Base-by-base conservation (phyloP, 176 grass and related monocot genomes). In the Aegilops speltoides region DNA sequence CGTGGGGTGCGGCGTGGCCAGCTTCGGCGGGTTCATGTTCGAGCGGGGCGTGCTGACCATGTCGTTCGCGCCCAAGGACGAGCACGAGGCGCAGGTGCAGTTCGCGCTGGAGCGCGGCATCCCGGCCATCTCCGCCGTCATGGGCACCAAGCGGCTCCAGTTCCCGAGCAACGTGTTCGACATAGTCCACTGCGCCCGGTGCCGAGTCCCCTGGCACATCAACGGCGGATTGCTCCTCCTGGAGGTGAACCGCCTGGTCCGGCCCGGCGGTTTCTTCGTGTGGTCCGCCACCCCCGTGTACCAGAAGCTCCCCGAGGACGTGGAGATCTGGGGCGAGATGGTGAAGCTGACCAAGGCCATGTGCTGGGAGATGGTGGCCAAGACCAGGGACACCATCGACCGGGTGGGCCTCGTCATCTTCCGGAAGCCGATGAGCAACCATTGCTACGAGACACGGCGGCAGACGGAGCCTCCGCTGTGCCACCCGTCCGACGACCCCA, bases 51-150 rank as follows among this genome's bases (percentile, higher is more conserved):
- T 76, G 77, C 92, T 99, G 6, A 93, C 97, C 56, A 99, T 99
- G 97, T 99, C 97, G 17, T 79, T 99, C 33, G 97, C 97, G 29
- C 97, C 97, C 46, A 99, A 96, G 63, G 97, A 96, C 83, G 97
- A 99, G 90, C 94, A 99, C 83, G 97, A 94, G 83, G 97, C 97
- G 71, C 97, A 99, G 88, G 97, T 99, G 66, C 97, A 99, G 80
- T 96, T 99, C 87, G 97, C 97, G 64, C 83, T 99, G 63, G 94
- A 99, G 90, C 85, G 97, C 6, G 97, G 94, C n/a, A 94, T 99
- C 77, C 97, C 97, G 46, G 97, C 94, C 23, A 91, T 99, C 76
- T 96, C 94, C 14, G 92, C 94, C 2, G 97, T 99, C 7, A 99
- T 99, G 97, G 97, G 97, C 68, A 99, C 97, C 1, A 86, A 60